Base-by-base conservation (phyloP, 1,284 basidiomycete genomes). In the Fomitopsis schrenkii region DNA sequence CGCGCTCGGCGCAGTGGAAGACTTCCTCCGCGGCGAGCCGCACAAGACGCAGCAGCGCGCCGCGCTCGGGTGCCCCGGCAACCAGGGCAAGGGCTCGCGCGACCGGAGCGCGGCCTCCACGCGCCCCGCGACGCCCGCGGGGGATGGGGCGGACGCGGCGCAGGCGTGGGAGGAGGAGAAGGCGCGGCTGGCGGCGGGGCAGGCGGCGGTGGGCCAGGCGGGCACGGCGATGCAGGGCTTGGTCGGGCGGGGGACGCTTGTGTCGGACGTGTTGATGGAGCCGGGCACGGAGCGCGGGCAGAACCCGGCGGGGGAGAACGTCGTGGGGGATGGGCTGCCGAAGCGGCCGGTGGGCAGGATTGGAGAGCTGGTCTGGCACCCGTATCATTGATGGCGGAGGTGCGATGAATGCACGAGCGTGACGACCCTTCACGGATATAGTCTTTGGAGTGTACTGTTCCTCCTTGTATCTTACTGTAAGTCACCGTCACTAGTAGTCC, bases 171-270 rank as follows among this genome's bases (percentile, higher is more conserved):
- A 54, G 52, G n/a, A 3, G 35, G 52, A 54, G 52, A 54, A 54
- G 52, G n/a, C 19, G 33, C 52, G 52, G 17, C 10, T 54, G 52
- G 22, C 50, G 64, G 52, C 52, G 52, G 52, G 52, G n/a, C 52
- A 54, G 19, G 52, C 35, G 35, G 52, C n/a, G 15, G 52, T 40
- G 4, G 52, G 52, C 3, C 35, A 54, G 35, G 52, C 17, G n/a
- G 52, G 52, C 35, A 26, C 38, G 35, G 35, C 52, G 52, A 17
- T 33, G 52, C 52, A 54, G 35, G 35, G 52, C 52, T n/a, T 54
- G 52, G 52, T 54, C 4, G 52, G 52, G 19, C 26, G 36, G n/a
- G 36, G 33, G 26, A 15, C 52, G 35, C 12, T 36, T 2, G 35
- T 6, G 52, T n/a, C 35, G 19, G 52, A 54, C 19, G 52, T n/a